Evolutionary conservation across 192 early-diverging fungal genomes (phyloP), one percentile per base, ranked within the genome.

Genomic region (Geranomyces variabilis): DNA sequence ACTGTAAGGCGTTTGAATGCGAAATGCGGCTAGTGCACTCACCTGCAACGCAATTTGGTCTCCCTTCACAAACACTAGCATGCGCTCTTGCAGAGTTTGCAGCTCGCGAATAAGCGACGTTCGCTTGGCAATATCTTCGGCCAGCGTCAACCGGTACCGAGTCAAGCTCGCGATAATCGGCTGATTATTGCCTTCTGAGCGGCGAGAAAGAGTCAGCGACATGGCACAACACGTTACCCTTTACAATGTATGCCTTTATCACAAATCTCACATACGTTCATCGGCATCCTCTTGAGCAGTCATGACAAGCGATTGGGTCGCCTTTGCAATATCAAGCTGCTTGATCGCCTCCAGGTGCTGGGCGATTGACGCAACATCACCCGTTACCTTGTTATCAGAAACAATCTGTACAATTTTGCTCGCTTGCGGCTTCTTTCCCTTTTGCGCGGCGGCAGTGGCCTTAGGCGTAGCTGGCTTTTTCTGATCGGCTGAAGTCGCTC

Each of bases 61-160:
- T 17, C 63, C 63, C 21, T 64, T 64, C 21, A 46, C 17, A 46
- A 64, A 64, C 3, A 64, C 17, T 36, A n/a, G 8, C 63, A 64
- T 64, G 17, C 43, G 33, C 43, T 64, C 63, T 4, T 21, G 19
- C n/a, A 64, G 21, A 4, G 63, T 36, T 13, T 41, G 14, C 63
- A 64, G 21, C 43, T 45, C 63, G 21, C 44, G 17, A 13, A 64
- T 64, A 14, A 64, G 63, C 8, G 34, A 17, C 12, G 33, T 46
- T 5, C 63, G 63, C 63, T 64, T n/a, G 15, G 33, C 43, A n/a
- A 64, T 46, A 29, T 41, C 63, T 13, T n/a, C 21, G 6, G n/a
- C 28, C 6, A 64, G 63, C 3, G 63, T 29, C 21, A 43, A 14
- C n/a, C 44, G 63, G 44, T 64, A 64, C 28, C 28, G 63, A 3